Conservation (phyloP, 2,329 filamentous ascomycete species). For the Dactylella cylindrospora region DNA sequence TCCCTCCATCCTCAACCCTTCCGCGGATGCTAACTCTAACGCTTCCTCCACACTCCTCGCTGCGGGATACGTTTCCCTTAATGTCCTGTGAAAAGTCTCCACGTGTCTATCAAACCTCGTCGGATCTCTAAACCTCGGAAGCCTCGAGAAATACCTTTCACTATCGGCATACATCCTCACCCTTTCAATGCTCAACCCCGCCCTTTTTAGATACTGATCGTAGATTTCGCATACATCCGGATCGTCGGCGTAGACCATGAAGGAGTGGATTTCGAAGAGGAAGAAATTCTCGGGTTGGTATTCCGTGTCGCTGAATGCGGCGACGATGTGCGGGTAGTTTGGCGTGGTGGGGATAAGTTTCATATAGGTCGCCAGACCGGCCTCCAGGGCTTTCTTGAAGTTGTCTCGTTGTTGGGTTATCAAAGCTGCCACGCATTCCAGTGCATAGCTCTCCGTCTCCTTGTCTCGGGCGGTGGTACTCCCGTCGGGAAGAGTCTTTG, state of each 20-base stretch:
- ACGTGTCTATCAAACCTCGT: slow-evolving; percentile 1
- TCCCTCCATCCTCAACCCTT: slow-evolving; percentile 23
- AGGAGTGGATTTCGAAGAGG: slow-evolving; percentile 35
- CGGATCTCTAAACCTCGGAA: background rate
- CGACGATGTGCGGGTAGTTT: slow-evolving; percentile 28
- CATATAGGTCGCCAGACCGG: slow-evolving; percentile 27
- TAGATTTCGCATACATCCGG: slow-evolving; percentile 19
- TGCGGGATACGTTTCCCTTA: slow-evolving; percentile 22
- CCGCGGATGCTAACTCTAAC: slow-evolving; percentile 37
- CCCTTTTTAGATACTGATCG: slow-evolving; percentile 5
- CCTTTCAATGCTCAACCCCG: slow-evolving; percentile 19
- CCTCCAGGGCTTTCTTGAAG: slow-evolving; percentile 7
- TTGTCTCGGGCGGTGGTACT: slow-evolving; percentile 15
- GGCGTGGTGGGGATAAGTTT: slow-evolving; percentile 6
- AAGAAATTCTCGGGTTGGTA: slow-evolving; percentile 34
- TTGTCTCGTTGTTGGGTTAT: slow-evolving; percentile 17
- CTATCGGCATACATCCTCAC: slow-evolving; percentile 2
- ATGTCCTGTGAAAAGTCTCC: slow-evolving; percentile 26
- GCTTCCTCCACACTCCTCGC: slow-evolving; percentile 23
- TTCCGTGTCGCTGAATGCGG: slow-evolving; percentile 27
- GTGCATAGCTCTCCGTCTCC: slow-evolving; percentile 36
- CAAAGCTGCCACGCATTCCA: slow-evolving; percentile 27
- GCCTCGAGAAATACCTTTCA: background rate
- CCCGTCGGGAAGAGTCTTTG: background rate
- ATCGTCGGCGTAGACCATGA: slow-evolving; percentile 25